Evolutionary conservation across 2,329 filamentous ascomycete species (phyloP).

Genomic region (Penicillium sp.): DNA sequence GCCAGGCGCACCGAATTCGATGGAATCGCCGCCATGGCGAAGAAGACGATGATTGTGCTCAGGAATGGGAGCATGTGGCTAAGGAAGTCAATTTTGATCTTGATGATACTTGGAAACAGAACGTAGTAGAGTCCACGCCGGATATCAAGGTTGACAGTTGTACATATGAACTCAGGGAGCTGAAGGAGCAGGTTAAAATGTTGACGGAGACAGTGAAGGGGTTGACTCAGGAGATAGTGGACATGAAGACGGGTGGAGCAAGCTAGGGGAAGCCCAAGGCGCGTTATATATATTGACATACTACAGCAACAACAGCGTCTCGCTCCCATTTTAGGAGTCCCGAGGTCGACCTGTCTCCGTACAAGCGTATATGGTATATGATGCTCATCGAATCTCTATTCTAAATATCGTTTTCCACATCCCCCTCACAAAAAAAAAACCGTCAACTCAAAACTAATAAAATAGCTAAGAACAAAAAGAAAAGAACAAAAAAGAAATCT

Average conservation of each 20-base stretch:
- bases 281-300: too few relatives aligned
- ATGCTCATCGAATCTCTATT: too few relatives aligned
- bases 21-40: conserved; percentile 76
- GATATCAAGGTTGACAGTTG: conserved; percentile 78
- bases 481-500: conserved; percentile 10
- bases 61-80: conserved; percentile 88
- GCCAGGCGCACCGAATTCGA: conserved; percentile 63
- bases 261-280: not conserved
- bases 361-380: too few relatives aligned
- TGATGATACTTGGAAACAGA: conserved; percentile 77
- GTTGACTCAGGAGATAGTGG: conserved; percentile 42
- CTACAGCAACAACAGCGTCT: too few relatives aligned
- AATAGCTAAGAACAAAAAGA: not conserved
- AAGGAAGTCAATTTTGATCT: conserved; percentile 71
- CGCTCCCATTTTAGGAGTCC: too few relatives aligned
- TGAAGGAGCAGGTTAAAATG: conserved; percentile 55
- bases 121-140: conserved; percentile 69
- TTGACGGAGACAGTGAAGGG: conserved; percentile 63
- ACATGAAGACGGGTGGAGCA: not conserved
- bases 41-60: conserved; percentile 79
- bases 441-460: too few relatives aligned
- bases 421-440: too few relatives aligned
- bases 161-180: conserved; percentile 59
- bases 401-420: not conserved
- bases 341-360: not conserved